phyloP scores from a whole-genome alignment of 1,284 basidiomycete genomes.

The Leccinum subrobustum region DNA sequence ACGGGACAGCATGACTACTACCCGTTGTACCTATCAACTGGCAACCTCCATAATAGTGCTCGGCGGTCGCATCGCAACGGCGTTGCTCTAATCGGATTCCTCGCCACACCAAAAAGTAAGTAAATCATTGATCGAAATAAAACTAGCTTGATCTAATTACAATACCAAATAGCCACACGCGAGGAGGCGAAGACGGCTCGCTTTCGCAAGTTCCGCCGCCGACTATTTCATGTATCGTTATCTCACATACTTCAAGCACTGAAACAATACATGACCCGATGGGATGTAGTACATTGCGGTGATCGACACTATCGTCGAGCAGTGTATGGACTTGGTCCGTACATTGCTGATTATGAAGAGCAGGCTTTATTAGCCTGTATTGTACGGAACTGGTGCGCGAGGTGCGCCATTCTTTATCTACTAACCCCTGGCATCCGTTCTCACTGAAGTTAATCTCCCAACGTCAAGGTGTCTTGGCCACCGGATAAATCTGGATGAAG shows the following conservation, averaged over 20 bases:
- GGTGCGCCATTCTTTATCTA: background rate
- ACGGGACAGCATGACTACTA: background rate
- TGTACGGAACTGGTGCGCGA: constrained; percentile 21
- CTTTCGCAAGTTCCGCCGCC: background rate
- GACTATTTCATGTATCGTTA: background rate
- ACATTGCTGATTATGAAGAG: constrained; percentile 28
- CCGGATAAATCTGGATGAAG: background rate
- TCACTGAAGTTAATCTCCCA: too few relatives aligned
- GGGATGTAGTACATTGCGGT: constrained; percentile 8
- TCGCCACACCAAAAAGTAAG: background rate
- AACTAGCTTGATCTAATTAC: background rate
- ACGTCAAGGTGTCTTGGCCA: background rate
- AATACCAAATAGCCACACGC: background rate
- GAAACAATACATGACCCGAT: constrained; percentile 8
- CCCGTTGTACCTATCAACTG: background rate
- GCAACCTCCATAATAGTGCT: background rate
- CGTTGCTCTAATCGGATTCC: background rate
- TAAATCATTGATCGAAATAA: background rate
- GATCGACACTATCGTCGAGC: constrained; percentile 14
- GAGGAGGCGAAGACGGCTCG: background rate
- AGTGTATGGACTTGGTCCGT: constrained; percentile 18
- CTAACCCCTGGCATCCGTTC: too few relatives aligned
- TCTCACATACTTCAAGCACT: background rate
- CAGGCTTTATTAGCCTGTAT: constrained; percentile 20
- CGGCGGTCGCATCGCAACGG: background rate